Conservation (phyloP, 2,329 filamentous ascomycete genomes). For the Aspergillus pseudonomiae region DNA sequence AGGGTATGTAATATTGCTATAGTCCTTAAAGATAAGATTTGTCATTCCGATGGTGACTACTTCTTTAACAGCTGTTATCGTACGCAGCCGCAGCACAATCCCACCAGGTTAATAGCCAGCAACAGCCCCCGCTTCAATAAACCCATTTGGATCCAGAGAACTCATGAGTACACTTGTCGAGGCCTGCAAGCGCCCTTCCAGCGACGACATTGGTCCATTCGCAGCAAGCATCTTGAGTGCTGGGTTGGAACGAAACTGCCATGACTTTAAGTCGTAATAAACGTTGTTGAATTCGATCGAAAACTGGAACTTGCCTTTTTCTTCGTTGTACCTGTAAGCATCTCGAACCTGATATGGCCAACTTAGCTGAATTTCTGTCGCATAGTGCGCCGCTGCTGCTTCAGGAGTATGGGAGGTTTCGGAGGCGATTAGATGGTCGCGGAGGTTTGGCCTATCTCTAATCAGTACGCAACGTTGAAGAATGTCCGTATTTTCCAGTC, state of each 20-base stretch:
- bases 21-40: neutral
- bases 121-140: neutral
- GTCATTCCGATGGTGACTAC: too few relatives aligned
- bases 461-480: neutral
- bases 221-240: neutral
- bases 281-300: neutral
- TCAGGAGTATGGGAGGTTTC: neutral
- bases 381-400: neutral
- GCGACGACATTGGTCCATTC: neutral
- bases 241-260: neutral
- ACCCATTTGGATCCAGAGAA: neutral
- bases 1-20: neutral
- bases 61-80: too few relatives aligned
- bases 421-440: neutral
- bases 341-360: neutral
- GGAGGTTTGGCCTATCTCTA: neutral
- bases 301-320: neutral
- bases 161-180: neutral
- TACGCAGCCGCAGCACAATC: neutral
- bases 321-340: neutral
- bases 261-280: neutral
- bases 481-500: neutral
- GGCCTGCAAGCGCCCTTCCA: neutral
- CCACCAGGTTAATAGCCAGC: neutral
- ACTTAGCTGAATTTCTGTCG: neutral